These are phyloP conservation scores for Selenicereus undatus DNA, from an alignment of 148 eudicot genomes.

Conservation along the genomic window DNA sequence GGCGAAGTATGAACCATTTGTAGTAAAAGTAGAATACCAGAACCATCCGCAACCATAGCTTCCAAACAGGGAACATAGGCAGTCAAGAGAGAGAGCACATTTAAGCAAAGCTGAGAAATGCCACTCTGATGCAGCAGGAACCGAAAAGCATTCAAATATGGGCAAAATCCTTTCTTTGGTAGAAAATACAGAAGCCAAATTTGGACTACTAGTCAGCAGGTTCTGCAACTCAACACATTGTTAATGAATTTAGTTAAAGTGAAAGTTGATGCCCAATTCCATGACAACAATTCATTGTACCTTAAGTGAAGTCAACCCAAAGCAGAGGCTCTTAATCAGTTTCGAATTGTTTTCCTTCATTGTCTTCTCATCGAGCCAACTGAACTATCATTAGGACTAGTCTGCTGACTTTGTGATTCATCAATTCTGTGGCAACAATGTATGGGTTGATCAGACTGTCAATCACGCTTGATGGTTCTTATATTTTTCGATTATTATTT, in stretches of 20 bases:
- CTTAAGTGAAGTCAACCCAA: conserved; percentile 83
- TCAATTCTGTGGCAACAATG: not conserved
- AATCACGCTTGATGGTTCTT: too few species aligned
- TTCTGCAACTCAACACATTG: conserved; percentile 50
- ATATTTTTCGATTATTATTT: too few species aligned
- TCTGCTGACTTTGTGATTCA: conserved; percentile 36
- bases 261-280: not conserved
- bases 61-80: conserved; percentile 96
- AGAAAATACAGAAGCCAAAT: conserved; percentile 85
- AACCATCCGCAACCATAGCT: conserved; percentile 98
- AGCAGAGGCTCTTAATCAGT: conserved; percentile 51
- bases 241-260: conserved; percentile 18
- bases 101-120: conserved; percentile 82
- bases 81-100: conserved; percentile 85
- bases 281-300: conserved; percentile 36
- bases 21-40: conserved; percentile 78
- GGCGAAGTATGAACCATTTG: conserved; percentile 95
- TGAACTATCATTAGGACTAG: conserved; percentile 34
- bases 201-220: conserved; percentile 78
- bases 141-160: conserved; percentile 85
- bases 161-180: conserved; percentile 86
- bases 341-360: conserved; percentile 36
- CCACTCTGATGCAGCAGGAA: conserved; percentile 69
- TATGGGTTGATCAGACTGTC: too few species aligned
- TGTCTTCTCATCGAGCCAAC: conserved; percentile 38